These are phyloP conservation scores for Pisolithus microcarpus DNA, from an alignment of 768 basidiomycete species.

Conservation along the genomic window DNA sequence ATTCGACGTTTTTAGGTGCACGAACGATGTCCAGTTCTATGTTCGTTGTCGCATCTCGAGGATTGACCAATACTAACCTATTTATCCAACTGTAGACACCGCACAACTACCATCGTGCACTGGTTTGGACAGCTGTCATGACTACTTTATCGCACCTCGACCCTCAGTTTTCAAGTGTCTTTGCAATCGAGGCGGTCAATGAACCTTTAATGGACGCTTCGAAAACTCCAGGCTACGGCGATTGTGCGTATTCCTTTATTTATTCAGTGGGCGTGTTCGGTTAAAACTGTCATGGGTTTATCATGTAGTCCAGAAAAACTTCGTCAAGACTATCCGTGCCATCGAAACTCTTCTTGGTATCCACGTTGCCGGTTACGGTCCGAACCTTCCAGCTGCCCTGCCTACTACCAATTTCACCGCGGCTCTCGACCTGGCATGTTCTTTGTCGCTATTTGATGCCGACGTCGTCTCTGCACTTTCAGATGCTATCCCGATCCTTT, in stretches of 20 bases:
- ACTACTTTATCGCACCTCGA: conserved; percentile 65
- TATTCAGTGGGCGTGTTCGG: background rate
- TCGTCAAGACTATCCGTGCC: conserved; percentile 59
- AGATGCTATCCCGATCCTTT: conserved; percentile 33
- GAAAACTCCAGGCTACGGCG: conserved; percentile 61
- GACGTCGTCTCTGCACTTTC: conserved; percentile 28
- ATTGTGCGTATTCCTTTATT: conserved; percentile 39
- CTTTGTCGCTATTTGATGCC: conserved; percentile 16
- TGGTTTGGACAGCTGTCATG: conserved; percentile 81
- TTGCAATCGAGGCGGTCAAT: conserved; percentile 70
- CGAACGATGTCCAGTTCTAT: conserved; percentile 64
- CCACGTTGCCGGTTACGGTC: conserved; percentile 16
- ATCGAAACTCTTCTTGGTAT: conserved; percentile 60
- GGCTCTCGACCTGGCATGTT: conserved; percentile 21
- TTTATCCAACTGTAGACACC: conserved; percentile 40
- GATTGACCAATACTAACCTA: background rate
- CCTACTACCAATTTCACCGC: conserved; percentile 29
- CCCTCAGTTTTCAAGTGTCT: conserved; percentile 55
- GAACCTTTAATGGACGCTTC: conserved; percentile 70
- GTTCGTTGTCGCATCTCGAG: conserved; percentile 29
- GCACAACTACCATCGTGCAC: conserved; percentile 68
- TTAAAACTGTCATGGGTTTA: background rate
- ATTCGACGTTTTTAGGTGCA: conserved; percentile 43
- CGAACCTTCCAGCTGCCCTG: conserved; percentile 11
- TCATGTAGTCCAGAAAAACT: conserved; percentile 56